Evolutionary conservation across 2,329 filamentous ascomycete species (phyloP).

Genomic region (Colletotrichum cordylinicola): DNA sequence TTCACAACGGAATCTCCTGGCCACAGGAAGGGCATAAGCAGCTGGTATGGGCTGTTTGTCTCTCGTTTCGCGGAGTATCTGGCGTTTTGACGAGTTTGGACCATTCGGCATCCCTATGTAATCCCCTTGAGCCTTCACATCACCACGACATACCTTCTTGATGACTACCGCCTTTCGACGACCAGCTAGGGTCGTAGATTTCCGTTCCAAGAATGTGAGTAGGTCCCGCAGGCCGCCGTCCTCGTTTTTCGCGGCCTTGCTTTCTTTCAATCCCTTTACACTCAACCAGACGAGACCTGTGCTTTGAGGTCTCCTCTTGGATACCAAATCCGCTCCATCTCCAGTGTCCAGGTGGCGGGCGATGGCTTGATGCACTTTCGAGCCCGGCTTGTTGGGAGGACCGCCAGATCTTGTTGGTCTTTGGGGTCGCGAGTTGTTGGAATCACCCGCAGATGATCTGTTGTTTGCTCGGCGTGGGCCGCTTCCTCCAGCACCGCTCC

Average conservation of each 20-base stretch:
- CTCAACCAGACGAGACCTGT: slow-evolving; percentile 39
- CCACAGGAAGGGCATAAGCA: too few species aligned
- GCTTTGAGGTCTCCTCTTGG: slow-evolving; percentile 21
- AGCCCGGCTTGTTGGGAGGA: slow-evolving; percentile 12
- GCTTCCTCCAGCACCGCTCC: slow-evolving; percentile 29
- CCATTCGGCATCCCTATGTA: slow-evolving; percentile 34
- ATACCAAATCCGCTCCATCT: slow-evolving; percentile 18
- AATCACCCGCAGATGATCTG: slow-evolving; percentile 30
- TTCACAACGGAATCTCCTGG: slow-evolving; percentile 18
- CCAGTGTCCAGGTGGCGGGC: slow-evolving; percentile 20
- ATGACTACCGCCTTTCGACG: slow-evolving; percentile 64
- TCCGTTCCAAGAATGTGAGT: slow-evolving; percentile 73
- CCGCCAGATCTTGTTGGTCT: slow-evolving; percentile 31
- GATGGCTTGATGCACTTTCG: slow-evolving; percentile 25
- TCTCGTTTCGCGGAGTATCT: background rate
- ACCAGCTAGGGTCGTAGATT: slow-evolving; percentile 58
- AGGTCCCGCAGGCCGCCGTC: slow-evolving; percentile 72
- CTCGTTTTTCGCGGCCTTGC: slow-evolving; percentile 70
- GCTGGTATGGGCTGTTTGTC: too few species aligned
- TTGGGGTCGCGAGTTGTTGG: slow-evolving; percentile 33
- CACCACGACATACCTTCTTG: slow-evolving; percentile 74
- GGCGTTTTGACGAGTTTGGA: slow-evolving; percentile 38
- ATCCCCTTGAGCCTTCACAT: slow-evolving; percentile 32
- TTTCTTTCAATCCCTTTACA: slow-evolving; percentile 69
- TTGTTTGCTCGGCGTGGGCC: slow-evolving; percentile 37